Conservation (phyloP, 2,329 filamentous ascomycete species). For the Aspergillus sp. region DNA sequence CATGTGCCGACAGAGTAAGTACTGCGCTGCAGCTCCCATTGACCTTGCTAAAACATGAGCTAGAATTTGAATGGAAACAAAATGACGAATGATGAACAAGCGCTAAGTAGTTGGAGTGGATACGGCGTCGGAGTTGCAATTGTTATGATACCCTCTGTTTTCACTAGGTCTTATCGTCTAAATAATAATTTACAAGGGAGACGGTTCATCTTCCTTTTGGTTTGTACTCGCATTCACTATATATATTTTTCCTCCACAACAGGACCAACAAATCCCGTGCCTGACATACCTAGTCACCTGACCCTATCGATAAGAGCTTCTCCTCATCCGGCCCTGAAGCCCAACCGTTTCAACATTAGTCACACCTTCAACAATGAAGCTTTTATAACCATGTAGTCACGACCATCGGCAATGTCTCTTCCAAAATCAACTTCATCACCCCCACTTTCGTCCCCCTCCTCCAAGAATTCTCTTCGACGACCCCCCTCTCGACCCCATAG, state of each 20-base stretch:
- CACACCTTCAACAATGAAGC: neutral
- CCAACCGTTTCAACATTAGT: neutral
- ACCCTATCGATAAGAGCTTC: slow-evolving; percentile 29
- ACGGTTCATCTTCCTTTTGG: too few relatives aligned
- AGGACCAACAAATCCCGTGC: neutral
- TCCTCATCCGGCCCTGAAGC: neutral
- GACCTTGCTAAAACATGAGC: slow-evolving; percentile 16
- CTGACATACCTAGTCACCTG: neutral
- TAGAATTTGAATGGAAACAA: slow-evolving; percentile 57
- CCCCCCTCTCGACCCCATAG: slow-evolving; percentile 22
- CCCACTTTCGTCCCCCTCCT: slow-evolving; percentile 30
- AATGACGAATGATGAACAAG: slow-evolving; percentile 31
- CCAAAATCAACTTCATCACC: slow-evolving; percentile 26
- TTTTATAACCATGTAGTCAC: slow-evolving; percentile 30
- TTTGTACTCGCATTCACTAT: neutral
- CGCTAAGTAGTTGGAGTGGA: neutral
- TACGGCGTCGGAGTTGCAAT: slow-evolving; percentile 12
- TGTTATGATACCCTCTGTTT: slow-evolving; percentile 21
- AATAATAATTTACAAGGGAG: slow-evolving; percentile 7
- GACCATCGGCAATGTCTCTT: slow-evolving; percentile 35
- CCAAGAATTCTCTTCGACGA: slow-evolving; percentile 25
- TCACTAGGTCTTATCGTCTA: slow-evolving; percentile 2
- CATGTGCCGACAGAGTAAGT: slow-evolving; percentile 91
- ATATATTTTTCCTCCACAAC: neutral
- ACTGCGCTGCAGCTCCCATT: neutral